phyloP scores from a whole-genome alignment of 345 rosid species.

The Toxicodendron radicans region DNA sequence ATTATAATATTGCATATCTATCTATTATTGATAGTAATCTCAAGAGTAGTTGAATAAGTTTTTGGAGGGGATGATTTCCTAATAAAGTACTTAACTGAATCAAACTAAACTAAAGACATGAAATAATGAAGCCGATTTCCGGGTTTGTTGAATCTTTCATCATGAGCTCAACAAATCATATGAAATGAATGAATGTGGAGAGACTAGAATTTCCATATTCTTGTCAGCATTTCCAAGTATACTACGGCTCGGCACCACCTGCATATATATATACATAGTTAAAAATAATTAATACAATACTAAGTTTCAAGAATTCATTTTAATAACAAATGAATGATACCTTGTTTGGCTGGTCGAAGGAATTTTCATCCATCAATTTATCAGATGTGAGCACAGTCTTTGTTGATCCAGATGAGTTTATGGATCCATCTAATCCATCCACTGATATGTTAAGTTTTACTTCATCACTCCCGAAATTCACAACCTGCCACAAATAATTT shows the following conservation, averaged over 20 bases:
- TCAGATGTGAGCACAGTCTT: conserved; percentile 62
- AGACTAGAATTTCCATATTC: conserved; percentile 49
- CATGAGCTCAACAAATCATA: conserved; percentile 48
- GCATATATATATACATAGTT: conserved; percentile 26
- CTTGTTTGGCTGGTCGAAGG: conserved; percentile 70
- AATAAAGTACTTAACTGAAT: too few species aligned
- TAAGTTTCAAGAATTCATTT: neutral
- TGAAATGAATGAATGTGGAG: conserved; percentile 69
- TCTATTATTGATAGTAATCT: too few species aligned
- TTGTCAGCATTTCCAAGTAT: conserved; percentile 40
- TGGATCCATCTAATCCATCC: conserved; percentile 53
- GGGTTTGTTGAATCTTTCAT: too few species aligned
- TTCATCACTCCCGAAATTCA: conserved; percentile 65
- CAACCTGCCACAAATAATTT: too few species aligned
- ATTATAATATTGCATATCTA: too few species aligned
- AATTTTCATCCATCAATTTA: conserved; percentile 80
- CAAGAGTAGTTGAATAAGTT: too few species aligned
- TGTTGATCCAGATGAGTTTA: conserved; percentile 53
- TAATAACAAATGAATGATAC: conserved; percentile 26
- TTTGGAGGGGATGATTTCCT: too few species aligned
- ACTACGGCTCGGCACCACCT: conserved; percentile 58
- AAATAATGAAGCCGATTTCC: too few species aligned
- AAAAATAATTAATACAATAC: neutral
- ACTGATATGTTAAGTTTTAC: conserved; percentile 52
- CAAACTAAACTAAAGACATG: too few species aligned